Evolutionary conservation across 805 yeast genomes (phyloP).

Genomic region (Ogataea chonburiensis): DNA sequence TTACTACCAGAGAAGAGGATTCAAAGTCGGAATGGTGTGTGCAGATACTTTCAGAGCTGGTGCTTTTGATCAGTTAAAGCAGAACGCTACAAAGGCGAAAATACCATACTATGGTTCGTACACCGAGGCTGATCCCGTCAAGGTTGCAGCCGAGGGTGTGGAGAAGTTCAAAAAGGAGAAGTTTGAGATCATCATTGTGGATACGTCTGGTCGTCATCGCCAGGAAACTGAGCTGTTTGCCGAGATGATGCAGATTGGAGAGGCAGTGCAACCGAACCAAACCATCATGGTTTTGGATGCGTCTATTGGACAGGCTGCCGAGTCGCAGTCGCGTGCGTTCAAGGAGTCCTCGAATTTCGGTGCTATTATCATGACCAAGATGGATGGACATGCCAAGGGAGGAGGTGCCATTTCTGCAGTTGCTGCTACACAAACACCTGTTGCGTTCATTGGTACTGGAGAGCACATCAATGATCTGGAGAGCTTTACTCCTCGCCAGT

Average conservation of each 20-base stretch:
- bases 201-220: conserved; percentile 96
- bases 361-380: conserved; percentile 88
- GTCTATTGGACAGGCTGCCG: conserved; percentile 98
- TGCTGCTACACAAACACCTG: conserved; percentile 94
- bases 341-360: conserved; percentile 93
- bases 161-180: conserved; percentile 85
- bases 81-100: conserved; percentile 92
- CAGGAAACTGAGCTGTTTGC: conserved; percentile 89
- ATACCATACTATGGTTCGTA: conserved; percentile 95
- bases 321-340: conserved; percentile 89
- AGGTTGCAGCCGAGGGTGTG: conserved; percentile 89
- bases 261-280: conserved; percentile 87
- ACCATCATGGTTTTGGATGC: conserved; percentile 98
- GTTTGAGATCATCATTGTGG: conserved; percentile 92
- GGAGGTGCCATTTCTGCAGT: conserved; percentile 99
- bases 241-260: conserved; percentile 92
- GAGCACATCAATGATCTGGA: conserved; percentile 94
- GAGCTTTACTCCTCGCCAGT: conserved; percentile 83
- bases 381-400: conserved; percentile 99
- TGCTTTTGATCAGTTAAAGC: conserved; percentile 97
- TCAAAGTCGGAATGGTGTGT: conserved; percentile 94
- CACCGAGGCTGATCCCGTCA: conserved; percentile 93
- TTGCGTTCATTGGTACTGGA: conserved; percentile 96
- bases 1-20: conserved; percentile 89
- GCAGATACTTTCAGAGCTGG: conserved; percentile 99